Base-by-base conservation (phyloP, 2,329 filamentous ascomycete species). In the Penicillium sp. region DNA sequence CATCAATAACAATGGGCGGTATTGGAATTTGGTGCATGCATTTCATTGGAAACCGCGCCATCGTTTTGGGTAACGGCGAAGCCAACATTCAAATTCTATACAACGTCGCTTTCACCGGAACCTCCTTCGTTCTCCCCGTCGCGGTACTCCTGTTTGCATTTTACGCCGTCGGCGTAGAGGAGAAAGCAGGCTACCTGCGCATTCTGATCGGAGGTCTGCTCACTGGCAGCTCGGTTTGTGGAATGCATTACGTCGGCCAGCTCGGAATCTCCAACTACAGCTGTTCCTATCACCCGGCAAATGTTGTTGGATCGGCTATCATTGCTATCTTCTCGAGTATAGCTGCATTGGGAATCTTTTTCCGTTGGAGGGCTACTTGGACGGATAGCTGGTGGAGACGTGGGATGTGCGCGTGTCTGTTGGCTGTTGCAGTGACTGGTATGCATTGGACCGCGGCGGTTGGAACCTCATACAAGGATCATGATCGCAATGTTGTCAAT, bases 171-270 rank as follows among this genome's bases (percentile, higher is more conserved):
- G 89, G 85, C 5, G 79, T 81, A 27, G 81, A 81, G 62, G 82
- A 83, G 57, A 76, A 70, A 27, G 79, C 87, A 13, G 81, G 80
- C 16, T 82, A 82, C 72, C 73, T 81, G 71, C 82, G 86, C 42
- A 80, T 89, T 10, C 67, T 80, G 7, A 66, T 83, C 5, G 87
- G 88, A 8, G 90, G 90, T 6, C 67, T 84, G 1, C 78, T 92
- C 41, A 88, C 88, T 1, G 91, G 91, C 13, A 78, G 85, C 5
- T 87, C 89, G 21, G 87, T 94, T 46, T 90, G 88, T 55, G 88
- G 88, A 31, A 94, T 95, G 90, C 89, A 95, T 70, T 95, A 94
- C 65, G 78, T 93, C 16, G 90, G 90, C n/a, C 92, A 95, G 67
- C 83, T 88, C 31, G 90, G 90, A 32, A 91, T 93, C 57, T 80